phyloP scores from a whole-genome alignment of 2,329 filamentous ascomycete genomes.

The Xylariaceae sp. region DNA sequence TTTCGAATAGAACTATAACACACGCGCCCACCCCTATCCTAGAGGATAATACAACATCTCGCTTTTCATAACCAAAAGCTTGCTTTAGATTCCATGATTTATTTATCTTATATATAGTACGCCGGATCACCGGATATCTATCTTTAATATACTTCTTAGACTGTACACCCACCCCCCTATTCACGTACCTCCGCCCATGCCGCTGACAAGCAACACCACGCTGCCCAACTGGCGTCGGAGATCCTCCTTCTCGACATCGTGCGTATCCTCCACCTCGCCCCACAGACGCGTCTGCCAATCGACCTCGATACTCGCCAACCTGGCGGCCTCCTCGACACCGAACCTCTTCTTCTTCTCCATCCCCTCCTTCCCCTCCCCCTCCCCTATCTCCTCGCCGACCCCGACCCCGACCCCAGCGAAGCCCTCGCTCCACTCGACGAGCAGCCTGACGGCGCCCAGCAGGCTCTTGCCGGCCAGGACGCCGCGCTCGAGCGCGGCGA shows the following conservation, averaged over 20 bases:
- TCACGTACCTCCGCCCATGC: constrained; percentile 41
- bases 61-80: too few relatives aligned
- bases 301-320: constrained; percentile 80
- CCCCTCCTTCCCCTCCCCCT: constrained; percentile 34
- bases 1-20: too few relatives aligned
- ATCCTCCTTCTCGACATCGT: constrained; percentile 95
- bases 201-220: constrained; percentile 78
- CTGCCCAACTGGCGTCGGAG: constrained; percentile 85
- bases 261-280: constrained; percentile 97
- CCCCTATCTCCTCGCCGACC: constrained; percentile 30
- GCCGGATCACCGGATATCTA: too few relatives aligned
- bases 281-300: constrained; percentile 87
- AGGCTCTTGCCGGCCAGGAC: constrained; percentile 87
- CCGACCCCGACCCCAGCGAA: constrained; percentile 54
- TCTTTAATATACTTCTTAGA: too few relatives aligned
- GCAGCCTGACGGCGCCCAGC: constrained; percentile 72
- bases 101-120: too few relatives aligned
- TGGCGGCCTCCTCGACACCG: constrained; percentile 80
- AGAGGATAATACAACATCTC: too few relatives aligned
- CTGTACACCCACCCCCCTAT: not conserved
- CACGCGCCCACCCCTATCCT: too few relatives aligned
- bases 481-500: constrained; percentile 84
- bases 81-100: too few relatives aligned
- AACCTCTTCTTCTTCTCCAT: constrained; percentile 53
- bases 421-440: constrained; percentile 87